These are phyloP conservation scores for Fusarium sacchari DNA, from an alignment of 2,329 filamentous ascomycete genomes.

Conservation along the genomic window DNA sequence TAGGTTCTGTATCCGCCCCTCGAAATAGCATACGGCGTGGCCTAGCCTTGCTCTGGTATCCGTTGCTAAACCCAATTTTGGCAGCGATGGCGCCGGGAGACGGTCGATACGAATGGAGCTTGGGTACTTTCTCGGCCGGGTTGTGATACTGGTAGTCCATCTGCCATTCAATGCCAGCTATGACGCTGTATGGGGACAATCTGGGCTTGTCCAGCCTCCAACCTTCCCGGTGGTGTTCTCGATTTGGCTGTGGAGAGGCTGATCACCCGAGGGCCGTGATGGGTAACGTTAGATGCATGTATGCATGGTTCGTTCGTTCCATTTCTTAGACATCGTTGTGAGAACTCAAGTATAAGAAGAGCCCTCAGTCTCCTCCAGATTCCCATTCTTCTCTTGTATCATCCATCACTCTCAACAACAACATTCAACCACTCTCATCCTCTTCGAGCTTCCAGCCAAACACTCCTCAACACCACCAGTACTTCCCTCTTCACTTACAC, in stretches of 20 bases:
- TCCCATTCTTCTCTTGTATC: conserved; percentile 3
- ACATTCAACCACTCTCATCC: conserved; percentile 21
- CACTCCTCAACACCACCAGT: conserved; percentile 13
- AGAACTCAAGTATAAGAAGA: conserved; percentile 37
- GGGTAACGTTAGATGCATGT: conserved; percentile 22
- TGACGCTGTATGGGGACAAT: conserved; percentile 25
- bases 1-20: conserved; percentile 16
- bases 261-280: conserved; percentile 35
- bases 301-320: conserved; percentile 29
- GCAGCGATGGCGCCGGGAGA: not conserved
- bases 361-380: conserved; percentile 16
- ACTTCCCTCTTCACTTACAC: conserved; percentile 11
- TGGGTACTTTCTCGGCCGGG: not conserved
- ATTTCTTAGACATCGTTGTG: conserved; percentile 17
- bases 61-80: not conserved
- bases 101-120: conserved; percentile 1
- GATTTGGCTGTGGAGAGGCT: conserved; percentile 30
- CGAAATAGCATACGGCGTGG: conserved; percentile 30
- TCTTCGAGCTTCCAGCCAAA: conserved; percentile 24
- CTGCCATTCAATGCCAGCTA: conserved; percentile 8
- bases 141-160: not conserved
- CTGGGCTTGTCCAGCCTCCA: conserved; percentile 27
- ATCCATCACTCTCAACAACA: conserved; percentile 29
- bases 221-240: conserved; percentile 12
- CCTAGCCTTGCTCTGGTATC: conserved; percentile 16